Base-by-base conservation (phyloP, 768 basidiomycete genomes). In the Boletellus ananiceps region DNA sequence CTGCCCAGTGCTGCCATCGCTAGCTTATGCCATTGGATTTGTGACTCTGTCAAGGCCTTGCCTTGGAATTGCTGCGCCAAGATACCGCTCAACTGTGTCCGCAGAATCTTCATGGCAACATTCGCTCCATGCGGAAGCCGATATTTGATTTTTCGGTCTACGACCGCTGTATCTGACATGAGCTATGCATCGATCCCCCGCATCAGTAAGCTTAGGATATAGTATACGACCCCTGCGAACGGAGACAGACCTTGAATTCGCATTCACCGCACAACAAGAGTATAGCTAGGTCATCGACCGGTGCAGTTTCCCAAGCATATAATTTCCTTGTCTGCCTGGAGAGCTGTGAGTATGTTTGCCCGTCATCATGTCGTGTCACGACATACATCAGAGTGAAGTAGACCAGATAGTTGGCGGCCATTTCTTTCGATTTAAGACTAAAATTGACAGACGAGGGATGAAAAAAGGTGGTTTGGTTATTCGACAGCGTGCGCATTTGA, bases 371-470 rank as follows among this genome's bases (percentile, higher is more conserved):
- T 12, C 19, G 27, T 36, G 23, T 44, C 43, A 16, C 32, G 16
- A 66, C 77, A 53, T 56, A 89, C 90, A 93, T 94, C 33, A 95
- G 73, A 1, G 92, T 94, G 65, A 93, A 96, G 66, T 93, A 95
- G 14, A 77, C 74, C 44, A 95, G 63, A 66, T 91, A 76, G 52
- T 86, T 84, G 13, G 78, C 79, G 0, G 82, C 85, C 56, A 93
- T 84, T 46, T 94, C 89, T 9, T 67, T 60, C 8, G 79, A 72
- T 60, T 74, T 84, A 61, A 67, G 77, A 55, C 81, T 73, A 68
- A 93, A 93, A 66, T 99, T 98, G 53, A 95, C 79, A 0, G 92
- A 95, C 9, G 90, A 88, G 0, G 94, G 95, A 67, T 97, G 95
- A 63, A 95, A 88, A 25, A 76, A 75, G 1, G 80, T 84, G 13